Percentiles rank a stretch among this genome's conserved stretches.
Conservation (phyloP, 148 eudicot species). For the Camellia granthamiana region DNA sequence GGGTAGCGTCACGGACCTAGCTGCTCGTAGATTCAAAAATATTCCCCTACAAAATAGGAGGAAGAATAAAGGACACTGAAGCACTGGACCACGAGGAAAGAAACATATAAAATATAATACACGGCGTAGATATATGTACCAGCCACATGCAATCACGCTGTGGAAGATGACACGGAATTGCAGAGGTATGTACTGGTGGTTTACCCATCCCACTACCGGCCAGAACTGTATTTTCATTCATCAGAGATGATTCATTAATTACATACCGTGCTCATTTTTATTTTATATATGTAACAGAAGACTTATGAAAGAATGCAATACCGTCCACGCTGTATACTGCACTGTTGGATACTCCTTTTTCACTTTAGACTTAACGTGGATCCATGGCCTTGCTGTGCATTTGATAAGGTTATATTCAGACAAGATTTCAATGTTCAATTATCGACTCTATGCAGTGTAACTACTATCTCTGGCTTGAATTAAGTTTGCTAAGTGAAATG, state of each 20-base stretch:
- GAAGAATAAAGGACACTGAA: slow-evolving; percentile 2
- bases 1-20: slow-evolving; percentile 43
- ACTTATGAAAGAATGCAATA: slow-evolving; percentile 24
- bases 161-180: slow-evolving; percentile 85
- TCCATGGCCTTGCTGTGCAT: slow-evolving; percentile 76
- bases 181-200: slow-evolving; percentile 84
- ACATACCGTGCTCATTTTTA: background rate
- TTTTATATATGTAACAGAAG: background rate
- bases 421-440: background rate
- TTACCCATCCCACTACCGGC: slow-evolving; percentile 92
- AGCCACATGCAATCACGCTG: slow-evolving; percentile 74
- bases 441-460: background rate
- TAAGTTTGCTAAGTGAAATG: background rate
- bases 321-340: slow-evolving; percentile 85
- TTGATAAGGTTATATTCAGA: slow-evolving; percentile 7
- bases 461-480: background rate
- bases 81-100: background rate
- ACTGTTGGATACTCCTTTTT: slow-evolving; percentile 81
- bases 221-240: slow-evolving; percentile 57
- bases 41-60: slow-evolving; percentile 61
- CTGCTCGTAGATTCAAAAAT: slow-evolving; percentile 78
- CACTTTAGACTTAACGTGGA: slow-evolving; percentile 67
- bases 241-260: background rate
- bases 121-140: slow-evolving; percentile 37
- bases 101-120: background rate